These are phyloP conservation scores for Xylaria sp. DNA, from an alignment of 2,329 filamentous ascomycete genomes.

Conservation along the genomic window DNA sequence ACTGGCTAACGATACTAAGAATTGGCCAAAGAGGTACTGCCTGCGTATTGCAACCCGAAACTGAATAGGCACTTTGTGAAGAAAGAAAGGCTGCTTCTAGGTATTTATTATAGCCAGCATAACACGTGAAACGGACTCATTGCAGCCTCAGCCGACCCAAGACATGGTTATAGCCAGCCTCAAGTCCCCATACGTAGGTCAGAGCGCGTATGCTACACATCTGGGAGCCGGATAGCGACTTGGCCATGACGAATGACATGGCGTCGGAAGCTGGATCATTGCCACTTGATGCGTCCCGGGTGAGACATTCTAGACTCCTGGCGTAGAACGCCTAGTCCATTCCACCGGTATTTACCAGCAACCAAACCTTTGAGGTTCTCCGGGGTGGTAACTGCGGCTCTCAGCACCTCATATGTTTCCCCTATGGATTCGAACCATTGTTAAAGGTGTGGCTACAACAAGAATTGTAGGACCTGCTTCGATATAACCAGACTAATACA, in stretches of 20 bases:
- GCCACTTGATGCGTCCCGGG: constrained; percentile 6
- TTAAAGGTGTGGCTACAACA: neutral
- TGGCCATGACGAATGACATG: neutral
- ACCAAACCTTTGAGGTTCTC: neutral
- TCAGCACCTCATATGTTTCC: neutral
- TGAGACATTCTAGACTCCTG: constrained; percentile 14
- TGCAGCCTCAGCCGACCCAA: neutral
- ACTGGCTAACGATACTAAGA: neutral
- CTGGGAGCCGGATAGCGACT: neutral
- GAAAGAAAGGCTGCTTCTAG: neutral
- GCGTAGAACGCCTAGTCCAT: neutral
- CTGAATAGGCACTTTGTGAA: neutral
- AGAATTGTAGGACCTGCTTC: neutral
- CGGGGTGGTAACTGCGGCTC: neutral
- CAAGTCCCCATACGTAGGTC: neutral
- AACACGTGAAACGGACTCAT: neutral
- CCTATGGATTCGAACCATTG: neutral
- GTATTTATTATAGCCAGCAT: neutral
- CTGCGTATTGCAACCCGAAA: neutral
- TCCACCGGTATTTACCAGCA: neutral
- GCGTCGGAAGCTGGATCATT: neutral
- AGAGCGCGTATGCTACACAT: neutral
- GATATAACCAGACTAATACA: neutral
- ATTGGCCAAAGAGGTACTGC: neutral
- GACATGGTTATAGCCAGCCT: neutral